A percentile compares a stretch with the other conserved stretches of the same genome.
Evolutionary conservation across 805 yeast genomes (phyloP).

Genomic region (Candida cerambycidarum): DNA sequence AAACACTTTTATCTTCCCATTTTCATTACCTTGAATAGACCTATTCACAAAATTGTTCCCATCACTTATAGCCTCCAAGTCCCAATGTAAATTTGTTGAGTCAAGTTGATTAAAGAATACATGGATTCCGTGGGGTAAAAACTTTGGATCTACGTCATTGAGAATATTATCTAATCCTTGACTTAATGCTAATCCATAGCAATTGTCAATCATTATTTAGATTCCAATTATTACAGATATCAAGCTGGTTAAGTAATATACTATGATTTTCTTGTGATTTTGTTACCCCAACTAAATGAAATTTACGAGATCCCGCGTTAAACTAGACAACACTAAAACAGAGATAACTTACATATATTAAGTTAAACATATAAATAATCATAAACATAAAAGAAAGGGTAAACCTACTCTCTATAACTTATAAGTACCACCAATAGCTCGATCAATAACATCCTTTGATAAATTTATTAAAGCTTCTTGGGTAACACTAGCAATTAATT

Average conservation of each 20-base stretch:
- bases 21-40: constrained; percentile 26
- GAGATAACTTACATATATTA: too few relatives aligned
- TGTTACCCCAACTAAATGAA: constrained; percentile 3
- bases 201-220: constrained; percentile 1
- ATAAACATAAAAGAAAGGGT: too few relatives aligned
- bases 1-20: constrained; percentile 24
- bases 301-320: constrained; percentile 1
- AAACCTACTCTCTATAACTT: constrained; percentile 1
- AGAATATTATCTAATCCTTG: constrained; percentile 3
- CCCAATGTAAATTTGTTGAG: constrained; percentile 26
- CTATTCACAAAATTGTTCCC: constrained; percentile 40
- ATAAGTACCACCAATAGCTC: constrained; percentile 9
- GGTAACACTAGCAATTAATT: constrained; percentile 28
- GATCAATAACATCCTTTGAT: constrained; percentile 5
- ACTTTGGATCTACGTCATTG: neutral
- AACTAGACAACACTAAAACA: neutral
- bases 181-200: constrained; percentile 1
- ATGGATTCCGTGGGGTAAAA: constrained; percentile 29
- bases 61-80: constrained; percentile 29
- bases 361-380: too few relatives aligned
- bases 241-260: neutral
- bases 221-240: too few relatives aligned
- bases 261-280: constrained; percentile 6
- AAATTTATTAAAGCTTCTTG: constrained; percentile 34
- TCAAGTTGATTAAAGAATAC: constrained; percentile 24